phyloP scores from a whole-genome alignment of 495 filamentous ascomycete genomes.

The Talaromyces proteolyticus region DNA sequence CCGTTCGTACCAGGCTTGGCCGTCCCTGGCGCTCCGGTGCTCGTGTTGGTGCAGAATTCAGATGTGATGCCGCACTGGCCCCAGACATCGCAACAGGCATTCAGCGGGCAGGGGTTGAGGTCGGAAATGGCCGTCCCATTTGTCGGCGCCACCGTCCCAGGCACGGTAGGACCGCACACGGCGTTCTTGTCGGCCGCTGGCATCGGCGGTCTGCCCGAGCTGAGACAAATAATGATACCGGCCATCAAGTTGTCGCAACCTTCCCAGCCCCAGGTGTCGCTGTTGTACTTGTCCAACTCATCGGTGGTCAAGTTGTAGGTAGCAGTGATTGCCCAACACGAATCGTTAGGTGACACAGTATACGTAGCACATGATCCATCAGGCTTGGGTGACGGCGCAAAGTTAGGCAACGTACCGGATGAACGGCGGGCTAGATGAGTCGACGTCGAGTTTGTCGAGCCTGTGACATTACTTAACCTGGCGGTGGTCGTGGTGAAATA shows the following conservation, averaged over 20 bases:
- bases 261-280: slow-evolving; percentile 39
- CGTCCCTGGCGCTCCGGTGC: slow-evolving; percentile 28
- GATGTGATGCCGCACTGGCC: slow-evolving; percentile 22
- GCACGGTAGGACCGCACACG: slow-evolving; percentile 33
- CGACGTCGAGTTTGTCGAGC: slow-evolving; percentile 1
- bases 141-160: slow-evolving; percentile 19
- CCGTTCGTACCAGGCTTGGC: slow-evolving; percentile 23
- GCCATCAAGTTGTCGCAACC: slow-evolving; percentile 30
- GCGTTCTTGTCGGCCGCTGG: slow-evolving; percentile 22
- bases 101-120: slow-evolving; percentile 24
- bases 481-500: slow-evolving; percentile 12
- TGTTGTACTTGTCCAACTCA: slow-evolving; percentile 20
- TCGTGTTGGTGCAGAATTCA: slow-evolving; percentile 40
- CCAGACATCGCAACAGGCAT: slow-evolving; percentile 23
- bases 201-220: slow-evolving; percentile 34
- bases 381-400: slow-evolving; percentile 26
- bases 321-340: slow-evolving; percentile 17
- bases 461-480: slow-evolving; percentile 4
- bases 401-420: slow-evolving; percentile 27
- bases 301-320: slow-evolving; percentile 19
- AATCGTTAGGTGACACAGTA: slow-evolving; percentile 22
- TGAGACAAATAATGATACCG: slow-evolving; percentile 34
- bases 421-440: slow-evolving; percentile 26
- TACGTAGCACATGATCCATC: slow-evolving; percentile 37
- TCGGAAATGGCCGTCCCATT: slow-evolving; percentile 13